Evolutionary conservation across 2,329 filamentous ascomycete species (phyloP).

Genomic region (Cadophora gregata): DNA sequence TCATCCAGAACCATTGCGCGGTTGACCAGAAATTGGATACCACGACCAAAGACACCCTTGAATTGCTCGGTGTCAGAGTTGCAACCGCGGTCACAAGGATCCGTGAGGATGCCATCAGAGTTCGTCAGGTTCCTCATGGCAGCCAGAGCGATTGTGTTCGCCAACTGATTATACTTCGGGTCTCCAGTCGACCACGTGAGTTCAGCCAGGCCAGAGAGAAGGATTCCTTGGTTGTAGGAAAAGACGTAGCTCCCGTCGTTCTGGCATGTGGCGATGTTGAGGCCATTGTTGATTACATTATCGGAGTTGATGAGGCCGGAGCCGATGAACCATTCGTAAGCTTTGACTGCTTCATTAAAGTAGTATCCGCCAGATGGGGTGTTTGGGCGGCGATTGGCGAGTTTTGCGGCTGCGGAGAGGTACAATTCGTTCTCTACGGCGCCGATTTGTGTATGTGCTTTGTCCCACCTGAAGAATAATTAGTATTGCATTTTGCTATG

Average conservation of each 20-base stretch:
- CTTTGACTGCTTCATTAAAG: constrained; percentile 58
- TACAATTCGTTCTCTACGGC: constrained; percentile 64
- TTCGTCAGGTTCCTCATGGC: constrained; percentile 55
- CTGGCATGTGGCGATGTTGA: constrained; percentile 54
- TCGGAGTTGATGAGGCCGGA: constrained; percentile 54
- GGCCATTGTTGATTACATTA: constrained; percentile 59
- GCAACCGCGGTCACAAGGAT: constrained; percentile 57
- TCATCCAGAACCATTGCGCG: constrained; percentile 40
- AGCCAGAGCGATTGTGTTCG: constrained; percentile 59
- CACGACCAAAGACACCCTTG: constrained; percentile 74
- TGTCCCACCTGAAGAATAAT: constrained; percentile 54
- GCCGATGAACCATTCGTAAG: constrained; percentile 57
- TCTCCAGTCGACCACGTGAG: constrained; percentile 56
- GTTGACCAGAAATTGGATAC: constrained; percentile 63
- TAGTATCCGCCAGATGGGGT: constrained; percentile 56
- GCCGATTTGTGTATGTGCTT: constrained; percentile 57
- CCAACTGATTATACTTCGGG: constrained; percentile 50
- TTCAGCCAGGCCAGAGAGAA: constrained; percentile 64
- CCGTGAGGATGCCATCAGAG: constrained; percentile 55
- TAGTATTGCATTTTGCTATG: constrained; percentile 1
- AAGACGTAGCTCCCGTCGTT: constrained; percentile 53
- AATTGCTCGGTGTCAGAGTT: constrained; percentile 64
- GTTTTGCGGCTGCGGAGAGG: constrained; percentile 58
- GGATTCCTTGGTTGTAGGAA: constrained; percentile 67
- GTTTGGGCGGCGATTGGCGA: constrained; percentile 62